phyloP scores from a whole-genome alignment of 2,329 filamentous ascomycete genomes.

The Cladophialophora psammophila region DNA sequence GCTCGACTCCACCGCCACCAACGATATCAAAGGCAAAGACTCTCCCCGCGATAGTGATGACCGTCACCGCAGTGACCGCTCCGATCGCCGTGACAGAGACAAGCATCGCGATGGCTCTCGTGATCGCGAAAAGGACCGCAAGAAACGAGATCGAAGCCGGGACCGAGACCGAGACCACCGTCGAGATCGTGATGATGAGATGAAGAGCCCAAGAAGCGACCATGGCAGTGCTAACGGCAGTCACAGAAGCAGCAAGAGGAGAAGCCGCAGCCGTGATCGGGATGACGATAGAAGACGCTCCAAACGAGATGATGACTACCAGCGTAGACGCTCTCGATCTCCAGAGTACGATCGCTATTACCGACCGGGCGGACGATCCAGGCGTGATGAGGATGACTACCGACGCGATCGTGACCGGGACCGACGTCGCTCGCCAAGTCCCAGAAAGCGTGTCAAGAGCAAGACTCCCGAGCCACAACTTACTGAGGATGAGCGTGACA shows the following conservation, averaged over 20 bases:
- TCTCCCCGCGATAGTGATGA: slow-evolving; percentile 57
- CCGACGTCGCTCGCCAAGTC: slow-evolving; percentile 54
- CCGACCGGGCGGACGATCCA: slow-evolving; percentile 57
- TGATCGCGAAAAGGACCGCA: slow-evolving; percentile 64
- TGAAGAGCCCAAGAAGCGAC: slow-evolving; percentile 75
- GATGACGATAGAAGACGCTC: slow-evolving; percentile 77
- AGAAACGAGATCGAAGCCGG: slow-evolving; percentile 67
- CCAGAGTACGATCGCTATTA: slow-evolving; percentile 68
- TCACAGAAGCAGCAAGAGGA: slow-evolving; percentile 76
- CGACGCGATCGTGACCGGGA: slow-evolving; percentile 56
- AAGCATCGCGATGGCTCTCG: slow-evolving; percentile 65
- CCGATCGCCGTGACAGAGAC: slow-evolving; percentile 63
- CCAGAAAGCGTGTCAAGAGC: slow-evolving; percentile 48
- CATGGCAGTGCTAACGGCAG: slow-evolving; percentile 72
- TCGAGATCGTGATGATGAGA: slow-evolving; percentile 61
- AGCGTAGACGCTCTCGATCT: slow-evolving; percentile 76
- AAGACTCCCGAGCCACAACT: slow-evolving; percentile 72
- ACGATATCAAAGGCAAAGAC: slow-evolving; percentile 41
- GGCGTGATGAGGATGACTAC: slow-evolving; percentile 58
- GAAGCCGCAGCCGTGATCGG: slow-evolving; percentile 79
- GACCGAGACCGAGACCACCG: slow-evolving; percentile 62
- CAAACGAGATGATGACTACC: slow-evolving; percentile 69
- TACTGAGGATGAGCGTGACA: slow-evolving; percentile 95
- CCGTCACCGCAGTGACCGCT: slow-evolving; percentile 63
- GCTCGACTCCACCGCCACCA: slow-evolving; percentile 80